Percentiles rank a stretch among this genome's conserved stretches.
These are phyloP conservation scores for Endotrypanum monterogeii DNA, from an alignment of 208 protist species.

Conservation along the genomic window DNA sequence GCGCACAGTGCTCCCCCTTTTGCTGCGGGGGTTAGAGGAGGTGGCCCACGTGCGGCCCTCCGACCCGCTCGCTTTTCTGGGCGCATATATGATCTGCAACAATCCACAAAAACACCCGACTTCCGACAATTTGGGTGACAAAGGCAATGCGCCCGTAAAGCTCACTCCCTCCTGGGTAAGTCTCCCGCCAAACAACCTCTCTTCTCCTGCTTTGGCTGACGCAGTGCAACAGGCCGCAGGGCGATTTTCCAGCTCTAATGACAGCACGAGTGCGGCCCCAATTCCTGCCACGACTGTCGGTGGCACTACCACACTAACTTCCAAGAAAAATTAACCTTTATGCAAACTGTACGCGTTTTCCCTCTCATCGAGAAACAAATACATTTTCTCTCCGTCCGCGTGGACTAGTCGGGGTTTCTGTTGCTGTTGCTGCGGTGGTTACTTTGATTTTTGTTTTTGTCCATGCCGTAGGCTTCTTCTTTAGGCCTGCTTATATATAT, in stretches of 20 bases:
- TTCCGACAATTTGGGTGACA: neutral
- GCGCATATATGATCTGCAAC: constrained; percentile 80
- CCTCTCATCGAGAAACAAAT: no score
- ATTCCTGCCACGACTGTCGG: neutral
- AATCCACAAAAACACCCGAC: constrained; percentile 69
- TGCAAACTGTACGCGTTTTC: neutral
- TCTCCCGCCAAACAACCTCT: neutral
- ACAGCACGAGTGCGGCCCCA: neutral
- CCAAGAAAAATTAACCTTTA: neutral
- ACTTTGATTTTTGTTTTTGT: neutral
- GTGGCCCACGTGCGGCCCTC: constrained; percentile 58
- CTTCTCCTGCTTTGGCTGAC: constrained; percentile 20
- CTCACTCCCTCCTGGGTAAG: neutral
- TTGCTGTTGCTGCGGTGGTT: no score
- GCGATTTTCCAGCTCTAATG: constrained; percentile 8
- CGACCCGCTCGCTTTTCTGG: constrained; percentile 85
- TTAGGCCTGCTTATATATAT: no score
- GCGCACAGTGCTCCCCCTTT: constrained; percentile 69
- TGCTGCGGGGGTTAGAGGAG: constrained; percentile 80
- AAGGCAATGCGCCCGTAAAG: neutral
- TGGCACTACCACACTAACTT: no score
- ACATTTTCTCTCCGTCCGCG: neutral
- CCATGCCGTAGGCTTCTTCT: no score
- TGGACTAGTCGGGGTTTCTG: neutral
- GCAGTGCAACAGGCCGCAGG: constrained; percentile 19